Base-by-base conservation (phyloP, 768 basidiomycete species). In the Mycena albidolilacea region DNA sequence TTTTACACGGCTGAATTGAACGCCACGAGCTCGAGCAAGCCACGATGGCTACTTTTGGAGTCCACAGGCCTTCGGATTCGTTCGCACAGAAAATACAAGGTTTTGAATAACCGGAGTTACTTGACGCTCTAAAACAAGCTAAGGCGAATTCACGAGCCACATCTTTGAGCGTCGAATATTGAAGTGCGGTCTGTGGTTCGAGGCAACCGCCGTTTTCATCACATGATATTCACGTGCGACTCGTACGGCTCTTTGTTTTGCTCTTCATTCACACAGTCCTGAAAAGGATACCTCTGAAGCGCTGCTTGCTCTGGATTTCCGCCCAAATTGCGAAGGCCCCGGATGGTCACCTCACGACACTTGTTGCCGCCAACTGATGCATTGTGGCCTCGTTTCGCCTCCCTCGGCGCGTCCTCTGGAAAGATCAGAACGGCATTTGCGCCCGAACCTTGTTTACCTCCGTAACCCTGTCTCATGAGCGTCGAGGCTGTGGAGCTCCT, bases 401-500 rank as follows among this genome's bases (percentile, higher is more conserved):
- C 68, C 41, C 41, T 52, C 30, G 30, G 30, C 68, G 68, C 64
- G 41, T 59, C 48, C 67, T 10, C 14, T 39, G 19, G 46, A 30
- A 67, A 30, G 55, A 39, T 54, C 38, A 37, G 38, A 37, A 52
- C 64, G 58, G 64, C 59, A 66, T 67, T 35, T 46, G 64, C 50
- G 70, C 64, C 19, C 70, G 55, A 71, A 71, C 70, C 65, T 71
- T 71, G 70, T 71, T 57, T 71, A 65, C 48, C 35, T 71, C 59
- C 64, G 64, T 58, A 64, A 55, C 60, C 52, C 43, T 64, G 30
- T 71, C 52, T 54, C 52, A 54, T 54, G 52, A 23, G 52, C 48
- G 67, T 35, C n/a, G 44, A 37, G 30, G 52, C 46, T 41, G 23
- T 57, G 60, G 55, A n/a, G 38, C 70, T 23, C 50, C 61, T 62